phyloP scores from a whole-genome alignment of 2,329 filamentous ascomycete genomes.

The Colletotrichum sp. region DNA sequence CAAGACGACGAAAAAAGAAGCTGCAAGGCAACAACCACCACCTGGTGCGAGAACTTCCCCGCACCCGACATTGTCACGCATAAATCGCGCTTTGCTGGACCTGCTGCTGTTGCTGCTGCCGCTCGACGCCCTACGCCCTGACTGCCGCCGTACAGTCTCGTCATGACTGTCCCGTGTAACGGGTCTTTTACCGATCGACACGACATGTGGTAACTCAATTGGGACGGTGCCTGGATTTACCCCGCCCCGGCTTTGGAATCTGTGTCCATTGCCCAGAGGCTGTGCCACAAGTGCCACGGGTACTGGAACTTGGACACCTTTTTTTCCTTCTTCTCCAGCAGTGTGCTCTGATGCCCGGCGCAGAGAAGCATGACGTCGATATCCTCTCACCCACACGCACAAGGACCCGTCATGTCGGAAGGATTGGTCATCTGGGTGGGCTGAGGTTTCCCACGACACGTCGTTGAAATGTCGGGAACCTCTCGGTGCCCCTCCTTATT shows the following conservation, averaged over 20 bases:
- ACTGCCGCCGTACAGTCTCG: slow-evolving; percentile 8
- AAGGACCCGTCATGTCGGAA: slow-evolving; percentile 6
- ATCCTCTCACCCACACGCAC: slow-evolving; percentile 8
- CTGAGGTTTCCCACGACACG: neutral
- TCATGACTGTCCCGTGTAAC: neutral
- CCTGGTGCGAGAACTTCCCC: neutral
- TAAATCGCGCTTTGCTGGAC: slow-evolving; percentile 9
- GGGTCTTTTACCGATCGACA: neutral
- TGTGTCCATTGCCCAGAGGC: neutral
- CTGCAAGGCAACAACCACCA: neutral
- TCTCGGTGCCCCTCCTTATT: neutral
- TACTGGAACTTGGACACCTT: neutral
- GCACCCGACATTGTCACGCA: slow-evolving; percentile 6
- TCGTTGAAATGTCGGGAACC: neutral
- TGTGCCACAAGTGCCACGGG: neutral
- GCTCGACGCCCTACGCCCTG: neutral
- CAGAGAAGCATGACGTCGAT: slow-evolving; percentile 13
- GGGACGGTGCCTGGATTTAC: slow-evolving; percentile 5
- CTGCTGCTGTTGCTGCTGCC: neutral
- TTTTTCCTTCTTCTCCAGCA: neutral
- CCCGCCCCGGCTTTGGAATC: neutral
- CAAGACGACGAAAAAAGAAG: neutral
- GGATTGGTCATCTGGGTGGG: slow-evolving; percentile 17
- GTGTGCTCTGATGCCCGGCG: neutral
- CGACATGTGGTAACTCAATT: slow-evolving; percentile 7